Evolutionary conservation across 768 basidiomycete genomes (phyloP), one percentile per base, ranked within the genome.

Genomic region (Auricularia sp.): DNA sequence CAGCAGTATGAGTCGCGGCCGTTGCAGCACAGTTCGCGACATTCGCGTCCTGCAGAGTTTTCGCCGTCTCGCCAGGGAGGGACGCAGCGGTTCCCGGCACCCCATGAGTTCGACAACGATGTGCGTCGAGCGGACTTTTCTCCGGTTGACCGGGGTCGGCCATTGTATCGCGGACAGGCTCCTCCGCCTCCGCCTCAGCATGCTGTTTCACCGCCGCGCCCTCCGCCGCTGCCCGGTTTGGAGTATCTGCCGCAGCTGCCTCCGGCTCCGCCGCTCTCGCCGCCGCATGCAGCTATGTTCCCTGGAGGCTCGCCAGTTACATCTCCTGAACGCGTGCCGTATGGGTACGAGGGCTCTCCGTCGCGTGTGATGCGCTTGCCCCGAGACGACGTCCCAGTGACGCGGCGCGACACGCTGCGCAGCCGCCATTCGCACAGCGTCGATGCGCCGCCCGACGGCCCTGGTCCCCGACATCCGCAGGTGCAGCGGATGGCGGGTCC

Each of bases 261-360:
- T 21, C 24, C 34, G 29, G 34, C 56, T 29, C 56, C 18, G 14
- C 56, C 56, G 56, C 3, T 59, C 8, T 59, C 56, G 18, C 56
- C 56, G 11, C 56, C 56, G 24, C 56, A 59, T 59, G 56, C 56
- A 29, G 56, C 56, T 6, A 59, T 59, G 56, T 59, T 59, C 56
- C 56, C 56, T 1, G 29, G 29, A 29, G 6, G 7, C 11, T 59
- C 56, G 24, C 56, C 56, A 6, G 56, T 59, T 8, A 35, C 56
- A 10, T 59, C 56, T 29, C 56, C 56, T 4, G 56, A 59, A 18
- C 21, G 56, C 54, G 18, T 8, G 18, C n/a, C n/a, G 1, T 54
- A 54, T 18, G 6, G 11, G n/a, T n/a, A 29, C 54, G n/a, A n/a
- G 29, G 54, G 29, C n/a, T 59, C 56, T 1, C 56, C 56, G 21